Percentiles rank a stretch among this genome's conserved stretches.
These are phyloP conservation scores for Herpotrichia juniperi DNA, from an alignment of 2,329 filamentous ascomycete genomes.

Conservation along the genomic window DNA sequence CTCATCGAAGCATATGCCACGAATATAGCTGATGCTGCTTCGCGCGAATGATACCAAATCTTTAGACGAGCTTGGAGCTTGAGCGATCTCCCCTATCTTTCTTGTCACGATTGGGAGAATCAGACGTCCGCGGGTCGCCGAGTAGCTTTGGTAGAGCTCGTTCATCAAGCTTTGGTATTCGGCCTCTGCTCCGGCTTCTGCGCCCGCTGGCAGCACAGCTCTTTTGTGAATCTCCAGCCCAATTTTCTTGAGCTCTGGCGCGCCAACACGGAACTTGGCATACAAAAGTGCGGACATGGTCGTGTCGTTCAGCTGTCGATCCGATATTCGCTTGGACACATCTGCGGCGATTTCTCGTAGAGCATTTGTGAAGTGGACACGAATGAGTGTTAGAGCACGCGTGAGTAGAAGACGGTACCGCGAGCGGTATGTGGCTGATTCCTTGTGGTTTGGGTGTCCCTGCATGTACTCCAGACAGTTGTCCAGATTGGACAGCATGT, in stretches of 20 bases:
- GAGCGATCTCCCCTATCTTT: constrained; percentile 62
- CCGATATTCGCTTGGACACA: constrained; percentile 67
- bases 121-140: constrained; percentile 63
- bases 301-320: constrained; percentile 72
- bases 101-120: constrained; percentile 68
- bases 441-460: constrained; percentile 80
- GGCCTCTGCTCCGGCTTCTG: constrained; percentile 63
- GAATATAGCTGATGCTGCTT: constrained; percentile 68
- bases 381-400: constrained; percentile 68
- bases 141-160: constrained; percentile 68
- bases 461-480: constrained; percentile 94
- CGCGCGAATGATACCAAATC: constrained; percentile 70
- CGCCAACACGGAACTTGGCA: constrained; percentile 72
- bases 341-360: constrained; percentile 67
- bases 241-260: constrained; percentile 68
- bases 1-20: constrained; percentile 70
- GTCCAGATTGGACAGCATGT: constrained; percentile 87
- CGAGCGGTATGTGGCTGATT: constrained; percentile 85
- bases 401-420: constrained; percentile 84
- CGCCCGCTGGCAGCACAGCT: constrained; percentile 64
- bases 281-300: constrained; percentile 74
- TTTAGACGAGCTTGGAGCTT: constrained; percentile 65
- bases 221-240: constrained; percentile 72
- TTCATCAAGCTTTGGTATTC: constrained; percentile 71
- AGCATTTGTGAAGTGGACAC: constrained; percentile 69